These are phyloP conservation scores for Blastobotrys mokoenaii DNA, from an alignment of 805 yeast species.

Conservation along the genomic window DNA sequence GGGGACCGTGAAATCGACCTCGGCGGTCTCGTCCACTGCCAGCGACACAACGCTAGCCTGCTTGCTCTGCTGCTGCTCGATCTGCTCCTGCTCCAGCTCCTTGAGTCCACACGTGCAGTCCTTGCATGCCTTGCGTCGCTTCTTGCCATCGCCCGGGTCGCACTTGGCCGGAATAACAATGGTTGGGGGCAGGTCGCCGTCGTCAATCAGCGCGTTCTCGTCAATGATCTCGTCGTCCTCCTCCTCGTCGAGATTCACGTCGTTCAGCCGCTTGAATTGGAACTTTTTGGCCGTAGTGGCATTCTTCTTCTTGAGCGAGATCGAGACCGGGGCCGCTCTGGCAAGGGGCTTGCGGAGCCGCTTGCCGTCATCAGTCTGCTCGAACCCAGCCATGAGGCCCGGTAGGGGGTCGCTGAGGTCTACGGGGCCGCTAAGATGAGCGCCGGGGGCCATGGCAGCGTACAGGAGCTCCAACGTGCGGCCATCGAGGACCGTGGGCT, in stretches of 20 bases:
- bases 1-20: constrained; percentile 90
- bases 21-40: constrained; percentile 65
- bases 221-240: constrained; percentile 46
- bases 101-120: constrained; percentile 97
- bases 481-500: constrained; percentile 13
- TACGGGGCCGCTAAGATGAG: constrained; percentile 24
- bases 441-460: constrained; percentile 25
- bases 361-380: constrained; percentile 22
- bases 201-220: constrained; percentile 47
- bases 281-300: constrained; percentile 8
- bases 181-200: constrained; percentile 28
- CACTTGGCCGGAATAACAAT: constrained; percentile 54
- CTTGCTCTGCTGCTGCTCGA: constrained; percentile 38
- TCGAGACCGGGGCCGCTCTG: constrained; percentile 13
- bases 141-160: constrained; percentile 38
- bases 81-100: constrained; percentile 59
- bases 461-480: constrained; percentile 23
- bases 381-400: constrained; percentile 25
- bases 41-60: constrained; percentile 46
- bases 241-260: constrained; percentile 33
- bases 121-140: constrained; percentile 89
- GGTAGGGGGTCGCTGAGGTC: neutral
- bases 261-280: constrained; percentile 26
- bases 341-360: constrained; percentile 13
- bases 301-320: constrained; percentile 5